A percentile compares a stretch with the other conserved stretches of the same genome.
Conservation (phyloP, 2,329 filamentous ascomycete genomes). For the Mollisiaceae sp. region DNA sequence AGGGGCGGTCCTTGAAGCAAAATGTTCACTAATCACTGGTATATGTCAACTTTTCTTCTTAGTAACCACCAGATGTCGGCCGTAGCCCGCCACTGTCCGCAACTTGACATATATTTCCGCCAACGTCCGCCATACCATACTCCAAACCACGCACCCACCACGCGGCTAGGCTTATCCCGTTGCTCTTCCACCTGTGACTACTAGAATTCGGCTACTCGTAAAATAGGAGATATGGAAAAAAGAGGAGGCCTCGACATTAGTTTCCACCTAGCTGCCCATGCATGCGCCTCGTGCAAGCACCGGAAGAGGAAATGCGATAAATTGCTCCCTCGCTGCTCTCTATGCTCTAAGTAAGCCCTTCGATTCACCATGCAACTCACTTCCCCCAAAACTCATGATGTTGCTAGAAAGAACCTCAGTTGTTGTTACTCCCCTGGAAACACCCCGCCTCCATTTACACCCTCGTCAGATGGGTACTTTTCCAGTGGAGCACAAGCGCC, state of each 20-base stretch:
- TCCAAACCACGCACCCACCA: not conserved
- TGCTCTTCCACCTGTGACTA: not conserved
- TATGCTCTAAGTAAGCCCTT: constrained; percentile 3
- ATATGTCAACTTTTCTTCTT: not conserved
- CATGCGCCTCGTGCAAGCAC: not conserved
- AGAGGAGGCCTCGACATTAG: not conserved
- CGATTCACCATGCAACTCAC: no score
- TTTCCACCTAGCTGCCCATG: not conserved
- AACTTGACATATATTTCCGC: not conserved
- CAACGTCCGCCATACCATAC: not conserved
- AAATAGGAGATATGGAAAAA: not conserved
- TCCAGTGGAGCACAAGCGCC: no score
- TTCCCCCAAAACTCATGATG: not conserved
- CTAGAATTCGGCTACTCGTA: not conserved
- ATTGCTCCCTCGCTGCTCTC: not conserved
- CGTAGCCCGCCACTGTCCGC: not conserved
- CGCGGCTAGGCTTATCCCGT: not conserved
- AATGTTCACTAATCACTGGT: not conserved
- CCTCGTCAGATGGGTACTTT: not conserved
- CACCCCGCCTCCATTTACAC: not conserved
- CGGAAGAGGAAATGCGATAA: not conserved
- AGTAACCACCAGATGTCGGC: not conserved
- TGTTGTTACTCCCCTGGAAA: not conserved
- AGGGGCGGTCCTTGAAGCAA: not conserved
- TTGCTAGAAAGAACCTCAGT: not conserved